A percentile compares a stretch with the other conserved stretches of the same genome.
These are phyloP conservation scores for Volvariella surrecta DNA, from an alignment of 1,284 basidiomycete genomes.

Conservation along the genomic window DNA sequence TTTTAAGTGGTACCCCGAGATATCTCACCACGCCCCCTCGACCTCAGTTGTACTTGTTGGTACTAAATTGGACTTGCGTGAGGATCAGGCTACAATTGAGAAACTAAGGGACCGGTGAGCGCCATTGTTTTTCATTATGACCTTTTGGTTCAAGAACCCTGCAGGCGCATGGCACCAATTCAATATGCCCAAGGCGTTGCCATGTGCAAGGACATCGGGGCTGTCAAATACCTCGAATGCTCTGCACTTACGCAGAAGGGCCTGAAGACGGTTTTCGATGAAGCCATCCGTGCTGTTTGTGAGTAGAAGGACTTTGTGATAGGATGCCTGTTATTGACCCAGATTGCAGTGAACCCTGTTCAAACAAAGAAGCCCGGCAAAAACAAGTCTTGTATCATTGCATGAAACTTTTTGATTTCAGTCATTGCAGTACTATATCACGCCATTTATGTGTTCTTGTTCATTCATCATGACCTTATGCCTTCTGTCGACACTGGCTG, in stretches of 20 bases:
- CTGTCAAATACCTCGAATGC: slow-evolving; percentile 96
- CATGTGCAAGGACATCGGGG: slow-evolving; percentile 92
- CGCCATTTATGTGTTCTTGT: slow-evolving; percentile 49
- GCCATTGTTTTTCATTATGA: slow-evolving; percentile 1
- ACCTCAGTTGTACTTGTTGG: slow-evolving; percentile 95
- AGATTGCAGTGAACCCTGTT: slow-evolving; percentile 61
- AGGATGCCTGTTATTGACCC: slow-evolving; percentile 5
- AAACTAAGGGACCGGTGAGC: slow-evolving; percentile 84
- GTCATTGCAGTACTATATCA: slow-evolving; percentile 34
- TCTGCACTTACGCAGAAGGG: slow-evolving; percentile 98
- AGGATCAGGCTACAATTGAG: slow-evolving; percentile 87
- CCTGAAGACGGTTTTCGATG: slow-evolving; percentile 94
- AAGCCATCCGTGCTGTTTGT: slow-evolving; percentile 90
- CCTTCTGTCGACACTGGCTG: slow-evolving; percentile 20
- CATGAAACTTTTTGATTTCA: slow-evolving; percentile 33
- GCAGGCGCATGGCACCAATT: slow-evolving; percentile 90
- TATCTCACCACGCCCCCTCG: slow-evolving; percentile 93
- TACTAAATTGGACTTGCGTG: slow-evolving; percentile 96
- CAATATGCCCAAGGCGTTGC: slow-evolving; percentile 84
- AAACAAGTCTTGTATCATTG: slow-evolving; percentile 55
- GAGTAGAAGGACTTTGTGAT: slow-evolving; percentile 30
- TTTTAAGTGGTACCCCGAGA: slow-evolving; percentile 89
- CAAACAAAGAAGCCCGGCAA: slow-evolving; percentile 37
- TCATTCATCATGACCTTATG: slow-evolving; percentile 26
- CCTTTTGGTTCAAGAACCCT: slow-evolving; percentile 3